These are phyloP conservation scores for Aspergillus unguis DNA, from an alignment of 2,329 filamentous ascomycete species.

Conservation along the genomic window DNA sequence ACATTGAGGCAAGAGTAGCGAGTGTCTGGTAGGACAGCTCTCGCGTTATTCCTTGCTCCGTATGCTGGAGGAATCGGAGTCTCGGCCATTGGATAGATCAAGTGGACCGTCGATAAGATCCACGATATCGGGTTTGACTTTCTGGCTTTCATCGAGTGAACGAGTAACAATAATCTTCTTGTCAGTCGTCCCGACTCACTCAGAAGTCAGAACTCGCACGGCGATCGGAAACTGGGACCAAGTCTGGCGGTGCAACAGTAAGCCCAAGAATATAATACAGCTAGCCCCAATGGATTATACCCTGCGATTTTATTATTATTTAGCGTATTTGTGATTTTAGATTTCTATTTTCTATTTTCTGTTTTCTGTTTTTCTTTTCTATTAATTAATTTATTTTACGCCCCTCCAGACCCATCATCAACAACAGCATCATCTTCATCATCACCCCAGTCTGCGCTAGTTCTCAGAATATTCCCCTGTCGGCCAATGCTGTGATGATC, in stretches of 20 bases:
- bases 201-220: background rate
- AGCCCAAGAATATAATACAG: slow-evolving; percentile 5
- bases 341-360: background rate
- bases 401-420: slow-evolving; percentile 11
- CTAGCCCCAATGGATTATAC: background rate
- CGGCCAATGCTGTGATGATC: slow-evolving; percentile 17
- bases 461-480: background rate
- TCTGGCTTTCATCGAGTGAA: too few relatives aligned
- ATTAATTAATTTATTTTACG: slow-evolving; percentile 10
- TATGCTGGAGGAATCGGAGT: too few relatives aligned
- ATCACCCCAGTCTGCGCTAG: slow-evolving; percentile 19
- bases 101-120: too few relatives aligned
- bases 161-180: background rate
- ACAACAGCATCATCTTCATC: slow-evolving; percentile 18
- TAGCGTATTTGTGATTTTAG: slow-evolving; percentile 6
- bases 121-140: too few relatives aligned
- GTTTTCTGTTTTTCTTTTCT: slow-evolving; percentile 7
- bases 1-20: slow-evolving; percentile 12
- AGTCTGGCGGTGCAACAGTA: slow-evolving; percentile 18
- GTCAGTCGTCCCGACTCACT: background rate
- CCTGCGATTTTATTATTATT: slow-evolving; percentile 2
- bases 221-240: background rate
- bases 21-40: background rate
- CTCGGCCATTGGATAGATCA: too few relatives aligned
- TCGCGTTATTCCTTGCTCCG: too few relatives aligned